Base-by-base conservation (phyloP, 306 rosid genomes). In the Dryas octopetala region DNA sequence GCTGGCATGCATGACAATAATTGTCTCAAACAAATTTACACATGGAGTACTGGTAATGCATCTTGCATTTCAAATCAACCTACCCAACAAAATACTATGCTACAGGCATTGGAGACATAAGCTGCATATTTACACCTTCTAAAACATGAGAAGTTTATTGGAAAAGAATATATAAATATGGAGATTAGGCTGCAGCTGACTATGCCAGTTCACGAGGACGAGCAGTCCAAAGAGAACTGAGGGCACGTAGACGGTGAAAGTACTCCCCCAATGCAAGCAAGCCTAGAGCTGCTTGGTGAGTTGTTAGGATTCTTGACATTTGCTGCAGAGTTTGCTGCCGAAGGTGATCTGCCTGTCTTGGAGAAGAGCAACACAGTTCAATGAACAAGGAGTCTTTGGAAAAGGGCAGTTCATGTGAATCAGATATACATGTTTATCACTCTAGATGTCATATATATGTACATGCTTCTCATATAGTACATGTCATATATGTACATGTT, bases 311-410 rank as follows among this genome's bases (percentile, higher is more conserved):
- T 51, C 90, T 81, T 9, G 86, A 86, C 93, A 91, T 86, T 64
- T 84, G 86, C 70, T 76, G 76, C 86, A 93, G 73, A 45, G 93
- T 93, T 81, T 93, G 87, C 75, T 83, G 88, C 76, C 98, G 54
- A 17, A 93, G 90, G 74, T 93, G 98, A 82, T 93, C 98, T 16
- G 96, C 98, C 97, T 93, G 91, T 60, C 59, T 70, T 50, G 69
- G 71, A 80, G 19, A 71, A 77, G 45, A 70, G 66, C 57, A 75
- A 44, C 76, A 74, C 28, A 73, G 28, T 32, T 78, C 47, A 52
- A 26, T 13, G 19, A 0, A 38, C 38, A n/a, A 40, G 5, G 44
- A 43, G 62, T 54, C 43, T 9, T 44, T 17, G 38, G 64, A 60
- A 63, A 70, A 23, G 68, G 19, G 64, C 32, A 55, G 54, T 74